phyloP scores from a whole-genome alignment of 768 basidiomycete genomes.

The Mycena floridula region DNA sequence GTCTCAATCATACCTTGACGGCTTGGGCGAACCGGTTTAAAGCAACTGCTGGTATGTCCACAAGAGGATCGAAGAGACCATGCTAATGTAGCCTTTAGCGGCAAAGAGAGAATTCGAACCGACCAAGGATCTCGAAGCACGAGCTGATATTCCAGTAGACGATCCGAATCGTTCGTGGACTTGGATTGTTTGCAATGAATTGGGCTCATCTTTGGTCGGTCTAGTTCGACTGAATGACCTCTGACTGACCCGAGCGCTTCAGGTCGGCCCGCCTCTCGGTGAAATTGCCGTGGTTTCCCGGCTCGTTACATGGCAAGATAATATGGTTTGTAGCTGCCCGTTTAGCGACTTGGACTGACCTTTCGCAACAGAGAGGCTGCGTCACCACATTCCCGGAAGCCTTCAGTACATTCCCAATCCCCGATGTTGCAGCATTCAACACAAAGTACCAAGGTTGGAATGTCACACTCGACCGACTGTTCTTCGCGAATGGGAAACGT shows the following conservation, averaged over 20 bases:
- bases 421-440: conserved; percentile 39
- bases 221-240: conserved; percentile 26
- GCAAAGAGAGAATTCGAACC: conserved; percentile 36
- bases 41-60: conserved; percentile 35
- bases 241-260: conserved; percentile 40
- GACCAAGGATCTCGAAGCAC: conserved; percentile 33
- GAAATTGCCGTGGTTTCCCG: conserved; percentile 45
- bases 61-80: conserved; percentile 11
- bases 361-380: conserved; percentile 49
- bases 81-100: conserved; percentile 35
- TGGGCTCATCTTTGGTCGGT: conserved; percentile 22
- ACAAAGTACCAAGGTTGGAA: conserved; percentile 55
- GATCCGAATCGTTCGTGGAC: conserved; percentile 34
- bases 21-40: conserved; percentile 60
- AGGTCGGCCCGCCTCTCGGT: conserved; percentile 33
- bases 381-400: conserved; percentile 57
- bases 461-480: conserved; percentile 47
- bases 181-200: conserved; percentile 39
- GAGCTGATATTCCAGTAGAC: conserved; percentile 32
- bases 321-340: neutral
- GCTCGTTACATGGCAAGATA: conserved; percentile 28
- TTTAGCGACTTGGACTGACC: neutral
- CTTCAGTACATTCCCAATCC: conserved; percentile 41
- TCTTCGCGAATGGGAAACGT: conserved; percentile 69
- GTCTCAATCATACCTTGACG: conserved; percentile 49